Conservation (phyloP, 768 basidiomycete species). For the Rhizopogon vesiculosus region DNA sequence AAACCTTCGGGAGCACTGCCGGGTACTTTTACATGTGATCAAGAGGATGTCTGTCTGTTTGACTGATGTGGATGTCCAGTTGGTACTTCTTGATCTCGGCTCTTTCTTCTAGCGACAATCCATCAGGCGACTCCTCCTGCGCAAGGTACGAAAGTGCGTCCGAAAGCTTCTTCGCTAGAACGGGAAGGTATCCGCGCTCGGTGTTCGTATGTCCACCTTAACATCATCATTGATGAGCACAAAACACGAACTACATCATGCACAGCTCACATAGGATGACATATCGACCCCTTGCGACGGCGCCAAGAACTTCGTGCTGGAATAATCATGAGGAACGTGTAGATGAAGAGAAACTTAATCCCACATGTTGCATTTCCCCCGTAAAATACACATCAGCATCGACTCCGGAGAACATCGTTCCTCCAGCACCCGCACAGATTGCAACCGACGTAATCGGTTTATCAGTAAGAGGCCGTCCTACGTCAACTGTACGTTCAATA, state of each 20-base stretch:
- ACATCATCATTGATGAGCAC: conserved; percentile 9
- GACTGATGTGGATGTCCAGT: conserved; percentile 66
- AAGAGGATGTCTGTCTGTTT: conserved; percentile 72
- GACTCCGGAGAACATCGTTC: conserved; percentile 64
- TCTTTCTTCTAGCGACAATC: conserved; percentile 30
- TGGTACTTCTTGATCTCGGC: conserved; percentile 15
- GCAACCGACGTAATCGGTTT: conserved; percentile 58
- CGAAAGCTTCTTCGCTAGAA: conserved; percentile 66
- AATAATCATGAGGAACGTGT: conserved; percentile 13
- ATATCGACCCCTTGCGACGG: conserved; percentile 68
- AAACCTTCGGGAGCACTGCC: conserved; percentile 9
- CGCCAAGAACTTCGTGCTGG: conserved; percentile 85
- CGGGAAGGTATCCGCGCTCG: conserved; percentile 86
- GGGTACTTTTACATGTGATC: conserved; percentile 44
- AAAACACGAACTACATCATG: conserved; percentile 5
- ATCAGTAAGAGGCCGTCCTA: conserved; percentile 44
- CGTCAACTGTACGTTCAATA: conserved; percentile 47
- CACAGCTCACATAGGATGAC: conserved; percentile 74
- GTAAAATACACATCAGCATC: conserved; percentile 88
- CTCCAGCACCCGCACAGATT: conserved; percentile 90
- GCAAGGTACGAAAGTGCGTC: conserved; percentile 34
- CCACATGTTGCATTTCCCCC: conserved; percentile 88
- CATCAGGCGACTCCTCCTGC: conserved; percentile 26
- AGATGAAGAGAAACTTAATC: conserved; percentile 19
- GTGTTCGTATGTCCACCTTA: conserved; percentile 91